Evolutionary conservation across 176 grass and related monocot species (phyloP).

Genomic region (Carex parvula): DNA sequence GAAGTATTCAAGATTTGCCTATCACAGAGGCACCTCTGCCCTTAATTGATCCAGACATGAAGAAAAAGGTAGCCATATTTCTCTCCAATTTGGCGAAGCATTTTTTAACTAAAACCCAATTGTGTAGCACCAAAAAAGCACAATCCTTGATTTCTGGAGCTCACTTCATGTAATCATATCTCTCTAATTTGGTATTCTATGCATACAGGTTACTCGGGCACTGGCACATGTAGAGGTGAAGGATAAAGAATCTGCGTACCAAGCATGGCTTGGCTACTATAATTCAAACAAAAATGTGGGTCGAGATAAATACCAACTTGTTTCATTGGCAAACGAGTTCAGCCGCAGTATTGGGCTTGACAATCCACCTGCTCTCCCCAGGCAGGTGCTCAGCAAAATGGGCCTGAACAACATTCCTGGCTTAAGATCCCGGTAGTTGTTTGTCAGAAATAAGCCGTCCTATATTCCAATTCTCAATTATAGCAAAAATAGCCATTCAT

Average conservation of each 20-base stretch:
- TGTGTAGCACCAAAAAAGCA: no score
- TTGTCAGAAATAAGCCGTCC: not conserved
- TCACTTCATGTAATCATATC: not conserved
- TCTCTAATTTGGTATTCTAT: constrained; percentile 9
- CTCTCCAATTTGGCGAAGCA: not conserved
- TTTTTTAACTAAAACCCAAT: not conserved
- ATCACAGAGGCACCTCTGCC: constrained; percentile 61
- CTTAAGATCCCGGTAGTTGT: constrained; percentile 53
- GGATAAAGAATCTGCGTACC: constrained; percentile 79
- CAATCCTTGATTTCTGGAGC: not conserved
- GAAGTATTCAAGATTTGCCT: constrained; percentile 70
- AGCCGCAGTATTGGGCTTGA: constrained; percentile 74
- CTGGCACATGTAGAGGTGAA: constrained; percentile 71
- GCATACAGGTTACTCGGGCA: constrained; percentile 62
- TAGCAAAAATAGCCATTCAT: not conserved
- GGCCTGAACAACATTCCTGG: constrained; percentile 89
- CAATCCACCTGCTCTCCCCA: constrained; percentile 69
- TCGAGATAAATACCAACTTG: constrained; percentile 70
- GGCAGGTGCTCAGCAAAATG: constrained; percentile 81
- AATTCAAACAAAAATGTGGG: constrained; percentile 85
- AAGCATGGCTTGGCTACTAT: constrained; percentile 91
- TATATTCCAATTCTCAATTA: not conserved
- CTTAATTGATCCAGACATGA: constrained; percentile 55
- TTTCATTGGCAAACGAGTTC: constrained; percentile 77
- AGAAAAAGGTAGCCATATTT: constrained; percentile 52